Evolutionary conservation across 495 filamentous ascomycete genomes (phyloP), one percentile per base, ranked within the genome.

Genomic region (Amniculicola lignicola): DNA sequence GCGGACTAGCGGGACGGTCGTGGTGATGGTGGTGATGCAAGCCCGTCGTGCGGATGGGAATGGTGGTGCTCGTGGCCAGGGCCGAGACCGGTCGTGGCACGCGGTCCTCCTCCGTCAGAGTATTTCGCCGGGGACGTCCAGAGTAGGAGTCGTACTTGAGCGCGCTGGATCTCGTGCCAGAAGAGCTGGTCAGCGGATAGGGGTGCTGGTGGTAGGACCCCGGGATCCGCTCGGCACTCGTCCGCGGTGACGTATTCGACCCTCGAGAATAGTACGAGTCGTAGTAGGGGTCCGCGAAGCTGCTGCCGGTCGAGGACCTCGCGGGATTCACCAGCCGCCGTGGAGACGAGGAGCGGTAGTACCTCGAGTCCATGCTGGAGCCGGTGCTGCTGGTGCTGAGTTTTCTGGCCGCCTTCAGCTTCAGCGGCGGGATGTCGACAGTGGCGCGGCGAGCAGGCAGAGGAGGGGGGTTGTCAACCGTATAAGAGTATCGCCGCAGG

Each of bases 321-420:
- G 23, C 57, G 12, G 64, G 64, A 31, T 45, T 31, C 22, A 37
- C 33, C 12, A 61, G 4, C 19, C 57, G 64, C 14, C 63, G 48
- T 2, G 64, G 64, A 5, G 64, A 67, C 12, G 51, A 15, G 1
- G 64, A 53, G 22, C 64, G 61, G 40, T 66, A 63, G 50, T 66
- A 50, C 41, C 53, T 27, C 12, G 57, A 45, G 23, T 51, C 51
- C 61, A 64, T 64, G 33, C 14, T 35, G n/a, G n/a, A n/a, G n/a
- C n/a, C n/a, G n/a, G n/a, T n/a, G n/a, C n/a, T n/a, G n/a, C n/a
- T n/a, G n/a, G n/a, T n/a, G 39, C 7, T 42, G 14, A 37, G 18
- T 18, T 33, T 40, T 4, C 44, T 47, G 23, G 37, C 23, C 44
- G 57, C 27, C 31, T 38, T 23, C 9, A 39, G 15, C 29, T 42